Base-by-base conservation (phyloP, 1,139 yeast genomes). In the Pichia sp. region DNA sequence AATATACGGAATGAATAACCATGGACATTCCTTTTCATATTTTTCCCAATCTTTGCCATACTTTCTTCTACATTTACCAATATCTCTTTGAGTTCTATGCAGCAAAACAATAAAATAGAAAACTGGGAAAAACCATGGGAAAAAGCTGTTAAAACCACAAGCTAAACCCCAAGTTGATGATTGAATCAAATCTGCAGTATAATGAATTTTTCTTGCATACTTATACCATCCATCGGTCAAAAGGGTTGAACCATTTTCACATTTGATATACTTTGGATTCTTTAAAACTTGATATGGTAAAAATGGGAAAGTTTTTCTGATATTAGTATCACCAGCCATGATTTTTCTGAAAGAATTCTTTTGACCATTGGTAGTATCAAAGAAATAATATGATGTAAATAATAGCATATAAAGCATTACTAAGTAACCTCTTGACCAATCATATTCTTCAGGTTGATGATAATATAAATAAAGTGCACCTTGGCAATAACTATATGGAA, bases 401-500 rank as follows among this genome's bases (percentile, higher is more conserved):
- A 90, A 74, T 25, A 81, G 65, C 8, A 74, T 73, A 64, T 80
- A 81, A 59, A 89, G 72, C 47, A 77, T 67, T 34, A 74, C 64
- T 67, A 82, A 81, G 75, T 84, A 87, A 30, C 63, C 56, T 36
- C 75, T 67, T 11, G 93, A 77, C 87, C 93, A 83, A 53, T 75
- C 69, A 73, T 93, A 93, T 66, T 87, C 96, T 36, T 73, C 62
- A 46, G 98, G 98, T 55, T 87, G 79, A 70, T 87, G 96, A 73
- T 82, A 83, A 59, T 83, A 83, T 64, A 93, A 71, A 74, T 73
- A 93, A 62, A 93, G 76, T 13, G 96, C 87, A 70, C 95, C 86
- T 69, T 90, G 96, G 71, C 96, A 89, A 74, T 93, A 93, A 48
- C 98, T 93, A 81, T 84, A 93, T 50, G 99, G 99, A 43, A 93